phyloP scores from a whole-genome alignment of 1,284 basidiomycete species.

The Acaromyces ingoldii region DNA sequence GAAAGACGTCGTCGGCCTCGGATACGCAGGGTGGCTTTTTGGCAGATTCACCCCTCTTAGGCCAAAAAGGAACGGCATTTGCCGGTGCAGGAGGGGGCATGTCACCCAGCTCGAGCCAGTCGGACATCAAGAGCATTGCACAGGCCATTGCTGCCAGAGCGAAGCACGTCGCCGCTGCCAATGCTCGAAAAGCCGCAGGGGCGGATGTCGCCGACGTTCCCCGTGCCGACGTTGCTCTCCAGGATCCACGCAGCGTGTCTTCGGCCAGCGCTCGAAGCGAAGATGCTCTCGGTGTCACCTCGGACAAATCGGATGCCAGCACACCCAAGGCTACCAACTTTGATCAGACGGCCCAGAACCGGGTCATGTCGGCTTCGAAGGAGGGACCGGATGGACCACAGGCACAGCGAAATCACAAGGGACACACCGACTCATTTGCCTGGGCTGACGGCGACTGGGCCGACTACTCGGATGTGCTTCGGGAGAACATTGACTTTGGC shows the following conservation, averaged over 20 bases:
- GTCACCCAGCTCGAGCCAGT: background rate
- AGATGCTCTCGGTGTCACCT: background rate
- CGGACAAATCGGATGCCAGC: background rate
- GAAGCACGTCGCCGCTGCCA: conserved; percentile 7
- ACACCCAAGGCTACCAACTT: background rate
- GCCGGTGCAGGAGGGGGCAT: background rate
- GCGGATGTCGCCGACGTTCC: no score
- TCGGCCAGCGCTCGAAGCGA: background rate
- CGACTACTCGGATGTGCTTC: background rate
- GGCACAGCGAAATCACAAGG: no score
- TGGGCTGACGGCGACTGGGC: conserved; percentile 7
- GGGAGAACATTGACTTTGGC: background rate
- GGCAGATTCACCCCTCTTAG: background rate
- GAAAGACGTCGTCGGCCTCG: background rate
- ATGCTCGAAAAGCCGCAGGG: conserved; percentile 1
- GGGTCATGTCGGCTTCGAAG: background rate
- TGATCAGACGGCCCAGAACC: background rate
- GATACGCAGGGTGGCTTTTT: background rate
- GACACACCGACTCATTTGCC: background rate
- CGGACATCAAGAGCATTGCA: conserved; percentile 3
- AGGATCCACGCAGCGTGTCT: background rate
- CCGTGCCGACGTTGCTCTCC: no score
- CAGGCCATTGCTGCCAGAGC: conserved; percentile 7
- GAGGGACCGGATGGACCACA: no score
- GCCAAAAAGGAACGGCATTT: background rate